Evolutionary conservation across 441 rosid species (phyloP).

Genomic region (Populus tomentosa): DNA sequence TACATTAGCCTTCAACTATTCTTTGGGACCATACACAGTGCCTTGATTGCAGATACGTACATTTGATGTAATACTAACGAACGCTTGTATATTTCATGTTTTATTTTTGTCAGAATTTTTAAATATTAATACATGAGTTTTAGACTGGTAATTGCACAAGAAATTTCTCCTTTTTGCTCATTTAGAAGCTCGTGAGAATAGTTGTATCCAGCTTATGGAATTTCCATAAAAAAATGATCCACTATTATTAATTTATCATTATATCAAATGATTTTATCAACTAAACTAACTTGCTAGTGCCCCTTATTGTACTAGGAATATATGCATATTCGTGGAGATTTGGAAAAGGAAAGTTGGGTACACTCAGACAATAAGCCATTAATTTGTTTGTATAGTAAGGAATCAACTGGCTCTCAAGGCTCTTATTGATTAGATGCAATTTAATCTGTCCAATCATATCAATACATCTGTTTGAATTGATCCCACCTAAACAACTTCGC

Average conservation of each 20-base stretch:
- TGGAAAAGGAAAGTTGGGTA: not conserved
- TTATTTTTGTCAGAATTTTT: not conserved
- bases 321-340: too few relatives aligned
- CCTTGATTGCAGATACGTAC: not conserved
- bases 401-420: not conserved
- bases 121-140: too few relatives aligned
- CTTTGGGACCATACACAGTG: not conserved
- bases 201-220: too few relatives aligned
- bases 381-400: not conserved
- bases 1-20: not conserved
- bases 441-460: not conserved
- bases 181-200: too few relatives aligned
- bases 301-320: too few relatives aligned
- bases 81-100: not conserved
- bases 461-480: not conserved
- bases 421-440: not conserved
- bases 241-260: too few relatives aligned
- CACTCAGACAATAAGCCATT: not conserved
- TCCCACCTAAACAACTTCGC: not conserved
- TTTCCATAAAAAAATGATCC: too few relatives aligned
- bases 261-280: too few relatives aligned
- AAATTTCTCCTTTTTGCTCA: too few relatives aligned
- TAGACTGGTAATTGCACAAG: too few relatives aligned
- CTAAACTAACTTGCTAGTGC: too few relatives aligned
- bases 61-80: not conserved